These are phyloP conservation scores for Chlorociboria aeruginascens DNA, from an alignment of 495 filamentous ascomycete genomes.

Conservation along the genomic window DNA sequence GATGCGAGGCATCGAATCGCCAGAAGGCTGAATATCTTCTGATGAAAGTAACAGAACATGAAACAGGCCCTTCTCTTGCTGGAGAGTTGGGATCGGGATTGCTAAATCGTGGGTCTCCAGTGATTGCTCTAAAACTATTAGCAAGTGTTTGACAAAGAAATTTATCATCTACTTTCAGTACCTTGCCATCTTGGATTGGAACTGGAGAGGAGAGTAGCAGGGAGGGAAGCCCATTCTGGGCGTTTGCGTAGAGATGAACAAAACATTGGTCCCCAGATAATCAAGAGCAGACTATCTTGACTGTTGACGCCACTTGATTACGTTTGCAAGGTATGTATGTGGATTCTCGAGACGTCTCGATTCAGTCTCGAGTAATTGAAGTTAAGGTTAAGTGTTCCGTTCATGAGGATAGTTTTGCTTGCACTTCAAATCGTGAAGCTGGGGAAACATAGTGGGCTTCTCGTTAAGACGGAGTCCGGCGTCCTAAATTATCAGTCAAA, in stretches of 20 bases:
- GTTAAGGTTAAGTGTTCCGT: no score
- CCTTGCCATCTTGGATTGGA: constrained; percentile 34
- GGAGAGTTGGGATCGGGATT: constrained; percentile 25
- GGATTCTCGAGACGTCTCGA: no score
- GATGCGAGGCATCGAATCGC: constrained; percentile 29
- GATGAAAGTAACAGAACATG: constrained; percentile 43
- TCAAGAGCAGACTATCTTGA: no score
- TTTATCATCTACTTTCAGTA: constrained; percentile 16
- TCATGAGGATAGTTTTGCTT: no score
- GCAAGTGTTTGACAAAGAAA: neutral
- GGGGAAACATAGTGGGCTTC: no score
- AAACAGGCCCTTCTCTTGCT: constrained; percentile 17
- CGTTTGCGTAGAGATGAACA: constrained; percentile 43
- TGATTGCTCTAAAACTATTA: constrained; percentile 28
- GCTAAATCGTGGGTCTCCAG: constrained; percentile 43
- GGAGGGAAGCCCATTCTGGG: constrained; percentile 35
- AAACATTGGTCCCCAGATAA: constrained; percentile 26
- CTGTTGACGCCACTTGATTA: no score
- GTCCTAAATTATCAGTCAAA: no score
- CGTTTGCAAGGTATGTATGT: no score
- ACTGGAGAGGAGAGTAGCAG: constrained; percentile 29
- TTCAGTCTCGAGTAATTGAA: no score
- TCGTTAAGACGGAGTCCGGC: no score
- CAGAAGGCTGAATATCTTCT: constrained; percentile 24
- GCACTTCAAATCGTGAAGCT: no score